These are phyloP conservation scores for Aegle marmelos DNA, from an alignment of 345 rosid genomes.

Conservation along the genomic window DNA sequence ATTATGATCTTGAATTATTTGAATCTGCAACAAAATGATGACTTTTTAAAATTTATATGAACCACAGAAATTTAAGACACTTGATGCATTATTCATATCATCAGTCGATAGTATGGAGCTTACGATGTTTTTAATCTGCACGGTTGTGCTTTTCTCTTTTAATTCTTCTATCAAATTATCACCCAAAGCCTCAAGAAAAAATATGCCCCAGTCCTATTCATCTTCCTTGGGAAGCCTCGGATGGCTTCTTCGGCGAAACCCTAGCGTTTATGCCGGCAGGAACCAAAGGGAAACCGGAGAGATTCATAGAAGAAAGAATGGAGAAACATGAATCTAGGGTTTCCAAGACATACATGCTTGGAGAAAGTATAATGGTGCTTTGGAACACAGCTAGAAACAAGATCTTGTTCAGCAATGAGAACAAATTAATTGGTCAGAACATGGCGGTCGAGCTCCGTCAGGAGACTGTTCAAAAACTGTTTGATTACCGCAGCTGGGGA, in stretches of 20 bases:
- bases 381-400: constrained; percentile 8
- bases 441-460: constrained; percentile 6
- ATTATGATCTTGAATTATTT: too few species aligned
- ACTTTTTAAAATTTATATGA: too few species aligned
- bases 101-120: not conserved
- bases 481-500: not conserved
- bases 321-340: constrained; percentile 1
- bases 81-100: not conserved
- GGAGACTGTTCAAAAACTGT: not conserved
- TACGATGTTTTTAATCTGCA: not conserved
- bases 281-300: not conserved
- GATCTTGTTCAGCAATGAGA: constrained; percentile 14
- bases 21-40: too few species aligned
- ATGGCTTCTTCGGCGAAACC: constrained; percentile 9
- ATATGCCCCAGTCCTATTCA: too few species aligned
- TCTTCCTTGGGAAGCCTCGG: constrained; percentile 18
- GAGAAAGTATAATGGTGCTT: not conserved
- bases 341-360: constrained; percentile 2
- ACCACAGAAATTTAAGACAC: not conserved
- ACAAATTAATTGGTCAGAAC: constrained; percentile 6
- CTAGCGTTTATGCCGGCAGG: not conserved
- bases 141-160: not conserved
- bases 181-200: not conserved
- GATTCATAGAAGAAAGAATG: constrained; percentile 4
- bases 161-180: not conserved